These are phyloP conservation scores for Clonostachys solani DNA, from an alignment of 2,329 filamentous ascomycete genomes.

Conservation along the genomic window DNA sequence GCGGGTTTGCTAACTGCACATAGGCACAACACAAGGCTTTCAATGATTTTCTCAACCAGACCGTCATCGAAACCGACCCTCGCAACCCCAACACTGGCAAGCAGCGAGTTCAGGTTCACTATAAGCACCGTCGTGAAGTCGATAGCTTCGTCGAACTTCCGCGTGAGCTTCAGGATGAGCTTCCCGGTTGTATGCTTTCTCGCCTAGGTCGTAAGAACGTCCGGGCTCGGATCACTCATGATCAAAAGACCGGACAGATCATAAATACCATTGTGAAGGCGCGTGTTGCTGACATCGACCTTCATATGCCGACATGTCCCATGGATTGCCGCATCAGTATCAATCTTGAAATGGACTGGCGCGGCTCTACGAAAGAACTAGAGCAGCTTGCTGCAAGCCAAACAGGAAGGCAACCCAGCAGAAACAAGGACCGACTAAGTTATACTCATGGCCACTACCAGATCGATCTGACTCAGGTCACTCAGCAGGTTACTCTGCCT, in stretches of 20 bases:
- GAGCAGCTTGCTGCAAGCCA: slow-evolving; percentile 30
- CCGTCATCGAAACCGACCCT: slow-evolving; percentile 55
- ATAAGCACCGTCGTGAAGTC: slow-evolving; percentile 76
- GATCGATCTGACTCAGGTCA: slow-evolving; percentile 90
- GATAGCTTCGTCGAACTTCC: slow-evolving; percentile 83
- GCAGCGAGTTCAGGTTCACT: slow-evolving; percentile 62
- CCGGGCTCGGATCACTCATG: slow-evolving; percentile 63
- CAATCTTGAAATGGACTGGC: slow-evolving; percentile 88
- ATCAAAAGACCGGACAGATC: slow-evolving; percentile 66
- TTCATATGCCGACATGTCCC: slow-evolving; percentile 70
- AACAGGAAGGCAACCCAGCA: slow-evolving; percentile 46
- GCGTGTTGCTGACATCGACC: slow-evolving; percentile 81
- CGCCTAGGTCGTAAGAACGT: slow-evolving; percentile 42
- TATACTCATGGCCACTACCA: slow-evolving; percentile 87
- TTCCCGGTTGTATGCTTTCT: slow-evolving; percentile 61
- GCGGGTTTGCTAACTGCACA: not conserved
- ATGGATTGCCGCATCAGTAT: slow-evolving; percentile 94
- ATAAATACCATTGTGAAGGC: slow-evolving; percentile 87
- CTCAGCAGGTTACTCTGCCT: slow-evolving; percentile 32
- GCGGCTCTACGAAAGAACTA: slow-evolving; percentile 60
- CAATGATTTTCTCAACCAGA: slow-evolving; percentile 79
- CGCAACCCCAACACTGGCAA: slow-evolving; percentile 36
- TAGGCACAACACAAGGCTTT: slow-evolving; percentile 76
- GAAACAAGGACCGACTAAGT: slow-evolving; percentile 85
- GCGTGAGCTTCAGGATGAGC: slow-evolving; percentile 47